Evolutionary conservation across 371 early-diverging fungal genomes (phyloP).

Genomic region (Conidiobolus incongruus): DNA sequence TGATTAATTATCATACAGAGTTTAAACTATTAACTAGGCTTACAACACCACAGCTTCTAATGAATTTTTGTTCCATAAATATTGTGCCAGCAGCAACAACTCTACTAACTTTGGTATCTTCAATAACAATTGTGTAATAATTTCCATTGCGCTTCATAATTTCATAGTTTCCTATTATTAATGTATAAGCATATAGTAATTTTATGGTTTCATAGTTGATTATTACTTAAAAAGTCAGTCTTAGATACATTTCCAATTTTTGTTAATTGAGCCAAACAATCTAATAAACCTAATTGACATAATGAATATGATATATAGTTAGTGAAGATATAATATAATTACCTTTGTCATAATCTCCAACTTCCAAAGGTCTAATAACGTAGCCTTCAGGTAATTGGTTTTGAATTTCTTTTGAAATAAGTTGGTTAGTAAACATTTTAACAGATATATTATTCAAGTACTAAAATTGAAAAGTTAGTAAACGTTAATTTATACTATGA

Average conservation of each 20-base stretch:
- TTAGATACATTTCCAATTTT: slow-evolving; percentile 46
- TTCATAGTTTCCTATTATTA: slow-evolving; percentile 30
- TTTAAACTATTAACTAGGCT: slow-evolving; percentile 8
- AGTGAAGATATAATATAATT: too few relatives aligned
- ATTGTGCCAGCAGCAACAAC: slow-evolving; percentile 90
- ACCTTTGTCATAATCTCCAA: slow-evolving; percentile 62
- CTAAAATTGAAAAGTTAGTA: too few relatives aligned
- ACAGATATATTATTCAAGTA: too few relatives aligned
- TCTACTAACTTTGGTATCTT: slow-evolving; percentile 20
- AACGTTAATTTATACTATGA: too few relatives aligned
- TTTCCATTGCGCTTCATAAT: slow-evolving; percentile 49
- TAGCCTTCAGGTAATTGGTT: slow-evolving; percentile 53
- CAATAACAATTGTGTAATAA: slow-evolving; percentile 69
- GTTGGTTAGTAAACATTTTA: slow-evolving; percentile 32
- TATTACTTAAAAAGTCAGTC: slow-evolving; percentile 30
- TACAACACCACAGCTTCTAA: slow-evolving; percentile 66
- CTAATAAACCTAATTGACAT: too few relatives aligned
- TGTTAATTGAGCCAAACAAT: slow-evolving; percentile 46
- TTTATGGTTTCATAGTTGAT: neutral
- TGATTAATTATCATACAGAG: neutral
- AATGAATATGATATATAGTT: too few relatives aligned
- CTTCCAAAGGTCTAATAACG: slow-evolving; percentile 55
- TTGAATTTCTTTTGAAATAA: slow-evolving; percentile 55
- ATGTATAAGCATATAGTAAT: neutral
- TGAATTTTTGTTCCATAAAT: slow-evolving; percentile 89